These are phyloP conservation scores for Trichoderma semiorbis DNA, from an alignment of 2,329 filamentous ascomycete species.

Conservation along the genomic window DNA sequence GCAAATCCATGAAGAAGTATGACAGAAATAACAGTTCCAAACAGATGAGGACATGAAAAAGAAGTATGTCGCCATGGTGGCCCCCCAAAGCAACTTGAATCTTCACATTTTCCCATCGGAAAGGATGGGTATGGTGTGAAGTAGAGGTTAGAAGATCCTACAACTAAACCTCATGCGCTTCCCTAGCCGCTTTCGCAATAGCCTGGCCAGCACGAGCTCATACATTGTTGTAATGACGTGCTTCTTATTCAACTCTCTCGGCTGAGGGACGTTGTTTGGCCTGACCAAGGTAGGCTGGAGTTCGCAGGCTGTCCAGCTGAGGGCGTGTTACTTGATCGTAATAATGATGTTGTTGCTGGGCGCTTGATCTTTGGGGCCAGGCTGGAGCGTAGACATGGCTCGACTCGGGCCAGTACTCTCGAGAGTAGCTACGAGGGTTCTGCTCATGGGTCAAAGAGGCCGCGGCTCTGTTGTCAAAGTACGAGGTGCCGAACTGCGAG, in stretches of 20 bases:
- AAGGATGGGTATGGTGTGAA: neutral
- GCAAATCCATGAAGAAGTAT: neutral
- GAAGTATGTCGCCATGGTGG: neutral
- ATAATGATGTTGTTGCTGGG: neutral
- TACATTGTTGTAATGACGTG: neutral
- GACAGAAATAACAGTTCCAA: neutral
- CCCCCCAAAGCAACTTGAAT: neutral
- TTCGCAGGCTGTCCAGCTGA: constrained; percentile 7
- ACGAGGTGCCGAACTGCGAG: neutral
- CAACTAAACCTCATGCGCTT: neutral
- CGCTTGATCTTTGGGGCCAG: neutral
- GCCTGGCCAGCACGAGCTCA: neutral
- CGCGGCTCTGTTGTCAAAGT: neutral
- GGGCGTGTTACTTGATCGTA: constrained; percentile 5
- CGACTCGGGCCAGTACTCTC: neutral
- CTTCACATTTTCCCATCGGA: neutral
- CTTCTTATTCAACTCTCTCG: neutral
- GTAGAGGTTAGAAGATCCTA: constrained; percentile 24
- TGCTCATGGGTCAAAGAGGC: constrained; percentile 10
- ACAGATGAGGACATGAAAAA: neutral
- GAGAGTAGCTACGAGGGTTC: neutral
- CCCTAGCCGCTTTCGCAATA: neutral
- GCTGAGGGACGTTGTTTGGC: neutral
- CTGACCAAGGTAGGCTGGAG: neutral
- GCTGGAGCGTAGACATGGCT: neutral